Conservation (phyloP, 345 rosid genomes). For the Hypericum androsaemum region DNA sequence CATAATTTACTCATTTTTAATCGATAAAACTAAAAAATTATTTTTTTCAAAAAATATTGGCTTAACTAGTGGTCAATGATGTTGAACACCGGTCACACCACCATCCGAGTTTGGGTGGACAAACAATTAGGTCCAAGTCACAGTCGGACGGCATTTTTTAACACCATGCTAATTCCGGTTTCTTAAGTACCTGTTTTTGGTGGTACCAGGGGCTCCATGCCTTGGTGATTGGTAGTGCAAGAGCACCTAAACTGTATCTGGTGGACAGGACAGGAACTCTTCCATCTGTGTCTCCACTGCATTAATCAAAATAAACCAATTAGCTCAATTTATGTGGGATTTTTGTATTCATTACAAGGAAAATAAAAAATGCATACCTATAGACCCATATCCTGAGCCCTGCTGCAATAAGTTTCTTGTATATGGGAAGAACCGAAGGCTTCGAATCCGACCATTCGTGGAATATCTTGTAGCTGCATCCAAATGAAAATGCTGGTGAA, state of each 20-base stretch:
- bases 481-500: background rate
- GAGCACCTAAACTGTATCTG: constrained; percentile 51
- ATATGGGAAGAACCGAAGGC: constrained; percentile 70
- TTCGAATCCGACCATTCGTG: constrained; percentile 41
- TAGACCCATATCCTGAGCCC: constrained; percentile 84
- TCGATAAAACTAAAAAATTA: no score
- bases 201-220: constrained; percentile 94
- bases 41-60: no score
- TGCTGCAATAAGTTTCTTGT: constrained; percentile 64
- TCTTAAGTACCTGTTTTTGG: constrained; percentile 44
- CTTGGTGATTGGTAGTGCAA: constrained; percentile 49
- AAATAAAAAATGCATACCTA: constrained; percentile 36
- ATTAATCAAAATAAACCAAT: constrained; percentile 5
- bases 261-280: constrained; percentile 90
- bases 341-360: background rate
- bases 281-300: constrained; percentile 97
- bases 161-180: no score
- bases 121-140: no score
- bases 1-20: no score
- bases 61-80: no score
- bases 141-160: no score
- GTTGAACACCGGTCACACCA: background rate
- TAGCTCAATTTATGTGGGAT: constrained; percentile 1
- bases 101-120: background rate
- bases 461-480: constrained; percentile 42